phyloP scores from a whole-genome alignment of 2,329 filamentous ascomycete genomes.

The Verticillium tricorpus region DNA sequence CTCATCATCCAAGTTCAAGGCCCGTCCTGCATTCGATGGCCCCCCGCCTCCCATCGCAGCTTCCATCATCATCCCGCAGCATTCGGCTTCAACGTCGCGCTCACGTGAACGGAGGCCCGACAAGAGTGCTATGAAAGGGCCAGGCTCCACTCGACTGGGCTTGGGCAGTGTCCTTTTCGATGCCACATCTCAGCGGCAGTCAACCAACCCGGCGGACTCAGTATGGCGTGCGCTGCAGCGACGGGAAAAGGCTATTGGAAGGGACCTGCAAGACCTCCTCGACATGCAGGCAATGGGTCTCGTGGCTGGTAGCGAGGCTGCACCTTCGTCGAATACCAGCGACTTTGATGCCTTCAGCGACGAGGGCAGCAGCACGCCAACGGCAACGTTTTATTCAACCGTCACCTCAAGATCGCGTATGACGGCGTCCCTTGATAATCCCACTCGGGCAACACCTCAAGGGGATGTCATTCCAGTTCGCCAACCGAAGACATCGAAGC shows the following conservation, averaged over 20 bases:
- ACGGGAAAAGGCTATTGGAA: constrained; percentile 40
- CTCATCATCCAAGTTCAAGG: constrained; percentile 26
- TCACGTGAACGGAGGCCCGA: neutral
- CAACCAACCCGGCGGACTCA: constrained; percentile 31
- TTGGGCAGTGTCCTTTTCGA: constrained; percentile 36
- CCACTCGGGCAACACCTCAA: constrained; percentile 29
- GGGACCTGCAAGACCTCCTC: constrained; percentile 42
- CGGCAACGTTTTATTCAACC: constrained; percentile 33
- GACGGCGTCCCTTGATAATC: constrained; percentile 36
- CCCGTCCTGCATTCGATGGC: constrained; percentile 37
- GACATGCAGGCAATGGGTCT: constrained; percentile 45
- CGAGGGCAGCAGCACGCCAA: constrained; percentile 36
- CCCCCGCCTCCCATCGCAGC: constrained; percentile 47
- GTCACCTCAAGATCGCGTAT: constrained; percentile 34
- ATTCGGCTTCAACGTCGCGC: neutral
- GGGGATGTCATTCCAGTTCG: constrained; percentile 56
- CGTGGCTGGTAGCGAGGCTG: constrained; percentile 27
- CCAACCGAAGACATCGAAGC: constrained; percentile 46
- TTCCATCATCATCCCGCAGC: constrained; percentile 30
- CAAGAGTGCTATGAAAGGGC: neutral
- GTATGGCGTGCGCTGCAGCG: constrained; percentile 42
- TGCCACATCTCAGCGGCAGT: constrained; percentile 18
- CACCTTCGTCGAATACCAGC: constrained; percentile 12
- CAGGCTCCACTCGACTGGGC: constrained; percentile 7
- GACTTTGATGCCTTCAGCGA: constrained; percentile 30